A percentile compares a stretch with the other conserved stretches of the same genome.
Conservation (phyloP, 371 early-diverging fungal species). For the Capillidium heterosporum region DNA sequence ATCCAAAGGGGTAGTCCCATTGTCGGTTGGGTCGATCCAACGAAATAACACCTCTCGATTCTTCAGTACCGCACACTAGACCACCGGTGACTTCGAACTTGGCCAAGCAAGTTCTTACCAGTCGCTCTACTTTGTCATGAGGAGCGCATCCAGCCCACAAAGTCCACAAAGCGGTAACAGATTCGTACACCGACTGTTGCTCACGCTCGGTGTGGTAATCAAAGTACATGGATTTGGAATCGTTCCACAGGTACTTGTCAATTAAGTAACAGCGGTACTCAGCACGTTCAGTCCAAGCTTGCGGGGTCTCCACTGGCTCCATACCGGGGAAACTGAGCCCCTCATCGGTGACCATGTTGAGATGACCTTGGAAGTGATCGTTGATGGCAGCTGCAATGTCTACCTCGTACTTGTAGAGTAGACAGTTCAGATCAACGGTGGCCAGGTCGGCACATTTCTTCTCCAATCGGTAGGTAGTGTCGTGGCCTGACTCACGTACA, state of each 20-base stretch:
- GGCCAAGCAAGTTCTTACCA: slow-evolving; percentile 16
- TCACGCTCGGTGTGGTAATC: slow-evolving; percentile 52
- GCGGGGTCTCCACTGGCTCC: slow-evolving; percentile 9
- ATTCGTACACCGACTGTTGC: slow-evolving; percentile 39
- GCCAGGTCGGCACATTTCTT: slow-evolving; percentile 77
- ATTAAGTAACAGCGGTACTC: slow-evolving; percentile 23
- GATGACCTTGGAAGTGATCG: slow-evolving; percentile 32
- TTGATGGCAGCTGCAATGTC: slow-evolving; percentile 65
- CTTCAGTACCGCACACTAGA: slow-evolving; percentile 73
- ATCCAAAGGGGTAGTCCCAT: slow-evolving; percentile 92
- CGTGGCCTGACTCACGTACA: slow-evolving; percentile 92
- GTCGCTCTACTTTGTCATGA: slow-evolving; percentile 32
- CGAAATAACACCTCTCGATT: slow-evolving; percentile 54
- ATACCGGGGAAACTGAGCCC: slow-evolving; percentile 20
- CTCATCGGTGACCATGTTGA: slow-evolving; percentile 11
- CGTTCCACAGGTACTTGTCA: slow-evolving; percentile 58
- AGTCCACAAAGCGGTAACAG: slow-evolving; percentile 56
- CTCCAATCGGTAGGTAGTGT: slow-evolving; percentile 90
- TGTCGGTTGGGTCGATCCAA: slow-evolving; percentile 82
- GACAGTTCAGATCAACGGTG: slow-evolving; percentile 77
- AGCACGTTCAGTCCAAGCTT: slow-evolving; percentile 28
- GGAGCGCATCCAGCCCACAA: slow-evolving; percentile 60
- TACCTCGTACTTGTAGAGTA: slow-evolving; percentile 86
- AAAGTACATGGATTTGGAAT: slow-evolving; percentile 51
- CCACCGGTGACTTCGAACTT: slow-evolving; percentile 77